phyloP scores from a whole-genome alignment of 768 basidiomycete species.

The Mycena metata region DNA sequence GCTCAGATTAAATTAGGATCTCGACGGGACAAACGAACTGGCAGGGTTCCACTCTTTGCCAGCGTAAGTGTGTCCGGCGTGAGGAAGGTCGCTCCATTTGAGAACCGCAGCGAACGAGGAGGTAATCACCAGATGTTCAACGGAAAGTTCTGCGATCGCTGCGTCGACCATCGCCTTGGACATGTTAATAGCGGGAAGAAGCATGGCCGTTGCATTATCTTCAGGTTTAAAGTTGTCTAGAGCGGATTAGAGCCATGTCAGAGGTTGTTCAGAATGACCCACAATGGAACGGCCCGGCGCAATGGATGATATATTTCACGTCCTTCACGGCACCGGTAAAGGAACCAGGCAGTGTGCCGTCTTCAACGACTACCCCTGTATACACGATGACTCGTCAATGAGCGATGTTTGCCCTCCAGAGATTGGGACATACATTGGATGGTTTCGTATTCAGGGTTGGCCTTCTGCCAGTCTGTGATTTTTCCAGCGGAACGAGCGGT shows the following conservation, averaged over 20 bases:
- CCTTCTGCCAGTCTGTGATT: slow-evolving; percentile 11
- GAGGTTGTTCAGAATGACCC: background rate
- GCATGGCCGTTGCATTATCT: slow-evolving; percentile 9
- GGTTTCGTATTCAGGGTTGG: slow-evolving; percentile 7
- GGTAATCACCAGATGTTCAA: slow-evolving; percentile 16
- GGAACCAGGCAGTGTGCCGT: slow-evolving; percentile 1
- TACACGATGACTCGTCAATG: background rate
- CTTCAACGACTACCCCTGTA: slow-evolving; percentile 16
- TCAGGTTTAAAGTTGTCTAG: slow-evolving; percentile 14
- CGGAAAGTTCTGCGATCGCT: slow-evolving; percentile 10
- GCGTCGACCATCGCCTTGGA: background rate
- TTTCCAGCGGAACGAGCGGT: slow-evolving; percentile 1
- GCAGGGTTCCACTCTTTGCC: slow-evolving; percentile 10
- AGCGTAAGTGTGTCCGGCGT: slow-evolving; percentile 1
- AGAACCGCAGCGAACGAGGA: slow-evolving; percentile 11
- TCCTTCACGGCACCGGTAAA: slow-evolving; percentile 2
- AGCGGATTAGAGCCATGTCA: no score
- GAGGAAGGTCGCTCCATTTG: slow-evolving; percentile 12
- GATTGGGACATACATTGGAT: slow-evolving; percentile 8
- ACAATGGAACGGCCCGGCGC: slow-evolving; percentile 4
- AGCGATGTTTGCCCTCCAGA: background rate
- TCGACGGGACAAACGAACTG: slow-evolving; percentile 5
- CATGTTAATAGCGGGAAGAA: slow-evolving; percentile 1
- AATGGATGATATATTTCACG: slow-evolving; percentile 13
- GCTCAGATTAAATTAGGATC: no score